phyloP scores from a whole-genome alignment of 495 filamentous ascomycete genomes.

The Podospora pseudoanserina region DNA sequence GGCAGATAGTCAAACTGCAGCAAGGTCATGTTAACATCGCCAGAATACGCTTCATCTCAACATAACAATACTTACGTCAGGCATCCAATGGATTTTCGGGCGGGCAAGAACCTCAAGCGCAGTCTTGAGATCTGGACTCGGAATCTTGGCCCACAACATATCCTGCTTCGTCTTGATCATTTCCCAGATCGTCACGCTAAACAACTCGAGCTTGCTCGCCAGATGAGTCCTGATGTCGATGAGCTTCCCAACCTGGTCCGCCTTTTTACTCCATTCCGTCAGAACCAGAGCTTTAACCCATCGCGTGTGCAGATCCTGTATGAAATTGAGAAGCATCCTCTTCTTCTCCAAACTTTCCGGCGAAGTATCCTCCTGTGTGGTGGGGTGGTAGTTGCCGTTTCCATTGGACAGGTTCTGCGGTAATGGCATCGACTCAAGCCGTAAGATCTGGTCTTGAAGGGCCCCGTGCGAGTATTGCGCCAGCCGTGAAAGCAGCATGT shows the following conservation, averaged over 20 bases:
- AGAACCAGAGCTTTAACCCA: slow-evolving; percentile 92
- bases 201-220: slow-evolving; percentile 54
- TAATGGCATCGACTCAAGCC: slow-evolving; percentile 62
- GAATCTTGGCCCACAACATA: slow-evolving; percentile 62
- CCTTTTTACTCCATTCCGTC: slow-evolving; percentile 79
- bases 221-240: slow-evolving; percentile 80
- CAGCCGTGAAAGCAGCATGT: slow-evolving; percentile 66
- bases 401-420: slow-evolving; percentile 30
- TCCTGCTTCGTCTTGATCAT: slow-evolving; percentile 67
- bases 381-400: slow-evolving; percentile 11
- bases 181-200: slow-evolving; percentile 53
- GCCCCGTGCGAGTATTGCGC: slow-evolving; percentile 78
- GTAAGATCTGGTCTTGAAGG: slow-evolving; percentile 64
- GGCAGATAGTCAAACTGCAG: slow-evolving; percentile 66
- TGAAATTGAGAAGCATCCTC: slow-evolving; percentile 66
- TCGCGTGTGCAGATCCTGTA: slow-evolving; percentile 50
- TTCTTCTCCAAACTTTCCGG: slow-evolving; percentile 76
- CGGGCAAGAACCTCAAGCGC: slow-evolving; percentile 78
- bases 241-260: slow-evolving; percentile 68
- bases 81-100: slow-evolving; percentile 69
- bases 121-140: slow-evolving; percentile 85
- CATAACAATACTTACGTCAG: slow-evolving; percentile 52
- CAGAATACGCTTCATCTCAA: not conserved
- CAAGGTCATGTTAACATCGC: slow-evolving; percentile 19
- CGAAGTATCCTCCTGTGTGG: slow-evolving; percentile 51